Base-by-base conservation (phyloP, 1,284 basidiomycete species). In the Meripilus lineatus region DNA sequence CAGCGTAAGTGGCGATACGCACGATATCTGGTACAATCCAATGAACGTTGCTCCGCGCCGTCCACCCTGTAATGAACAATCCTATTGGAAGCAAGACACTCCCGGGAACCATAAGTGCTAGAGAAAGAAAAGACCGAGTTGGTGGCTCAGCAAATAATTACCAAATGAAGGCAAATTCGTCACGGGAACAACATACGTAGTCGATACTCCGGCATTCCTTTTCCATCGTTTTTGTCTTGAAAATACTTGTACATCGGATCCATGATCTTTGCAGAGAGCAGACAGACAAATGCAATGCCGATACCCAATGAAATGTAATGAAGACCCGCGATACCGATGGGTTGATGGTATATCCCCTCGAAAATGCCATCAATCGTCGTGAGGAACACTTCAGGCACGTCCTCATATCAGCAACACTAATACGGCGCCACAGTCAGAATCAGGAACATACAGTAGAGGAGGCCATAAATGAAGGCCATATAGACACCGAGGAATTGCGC, bases 21-120 rank as follows among this genome's bases (percentile, higher is more conserved):
- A 81, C 80, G 33, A 85, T 70, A 51, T 86, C 81, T 0, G 80
- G 74, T 1, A 64, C 78, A 46, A 87, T 79, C 85, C 85, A 89
- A 48, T 77, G 77, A 0, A 75, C 55, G 21, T 63, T 58, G 1
- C 69, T 58, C 40, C 82, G 56, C 4, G 77, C 78, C 0, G 75
- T 69, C 85, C 85, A 89, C 11, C 86, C 85, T 1, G 75, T 63
- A 10, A 87, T 62, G 18, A 89, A 58, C 7, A 87, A 59, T 1
- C 85, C 86, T 0, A 74, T 61, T 0, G 80, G 76, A 5, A 84
- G 66, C 2, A 77, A 10, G 1, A 79, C 48, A 0, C 74, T 71
- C 0, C 79, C 80, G 0, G 77, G 70, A 18, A 86, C 54, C 70
- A 88, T 76, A 2, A 75, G 64, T 0, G 79, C 82, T 82, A 26